These are phyloP conservation scores for Dipteronia sinensis DNA, from an alignment of 345 rosid genomes.

Conservation along the genomic window DNA sequence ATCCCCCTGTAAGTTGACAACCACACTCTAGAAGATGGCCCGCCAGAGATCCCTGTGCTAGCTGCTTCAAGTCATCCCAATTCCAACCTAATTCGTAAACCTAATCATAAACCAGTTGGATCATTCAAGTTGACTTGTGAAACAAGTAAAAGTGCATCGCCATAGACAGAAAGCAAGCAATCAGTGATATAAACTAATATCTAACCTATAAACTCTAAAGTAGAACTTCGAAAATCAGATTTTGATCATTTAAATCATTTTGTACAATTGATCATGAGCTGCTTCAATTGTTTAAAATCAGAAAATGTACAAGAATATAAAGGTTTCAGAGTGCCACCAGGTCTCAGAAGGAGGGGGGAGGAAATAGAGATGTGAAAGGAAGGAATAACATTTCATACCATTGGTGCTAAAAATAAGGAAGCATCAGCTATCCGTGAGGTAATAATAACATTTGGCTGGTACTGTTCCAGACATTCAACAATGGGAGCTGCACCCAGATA, in stretches of 20 bases:
- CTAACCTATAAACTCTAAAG: neutral
- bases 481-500: conserved; percentile 96
- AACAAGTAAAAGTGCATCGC: neutral
- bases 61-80: conserved; percentile 74
- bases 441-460: conserved; percentile 75
- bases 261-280: neutral
- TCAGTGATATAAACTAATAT: neutral
- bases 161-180: neutral
- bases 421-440: conserved; percentile 93
- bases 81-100: conserved; percentile 95
- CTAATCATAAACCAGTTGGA: conserved; percentile 35
- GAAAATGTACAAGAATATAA: neutral
- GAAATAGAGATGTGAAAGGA: neutral
- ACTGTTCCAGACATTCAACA: conserved; percentile 86
- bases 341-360: neutral
- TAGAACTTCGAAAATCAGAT: neutral
- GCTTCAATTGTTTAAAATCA: neutral
- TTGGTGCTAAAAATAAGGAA: conserved; percentile 87
- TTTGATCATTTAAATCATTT: neutral
- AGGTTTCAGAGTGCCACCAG: neutral
- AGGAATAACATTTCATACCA: conserved; percentile 49
- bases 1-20: conserved; percentile 98
- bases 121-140: conserved; percentile 7
- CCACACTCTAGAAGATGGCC: conserved; percentile 97
- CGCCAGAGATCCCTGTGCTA: conserved; percentile 88